Conservation (phyloP, 2,329 filamentous ascomycete species). For the Cladophialophora chaetospira region DNA sequence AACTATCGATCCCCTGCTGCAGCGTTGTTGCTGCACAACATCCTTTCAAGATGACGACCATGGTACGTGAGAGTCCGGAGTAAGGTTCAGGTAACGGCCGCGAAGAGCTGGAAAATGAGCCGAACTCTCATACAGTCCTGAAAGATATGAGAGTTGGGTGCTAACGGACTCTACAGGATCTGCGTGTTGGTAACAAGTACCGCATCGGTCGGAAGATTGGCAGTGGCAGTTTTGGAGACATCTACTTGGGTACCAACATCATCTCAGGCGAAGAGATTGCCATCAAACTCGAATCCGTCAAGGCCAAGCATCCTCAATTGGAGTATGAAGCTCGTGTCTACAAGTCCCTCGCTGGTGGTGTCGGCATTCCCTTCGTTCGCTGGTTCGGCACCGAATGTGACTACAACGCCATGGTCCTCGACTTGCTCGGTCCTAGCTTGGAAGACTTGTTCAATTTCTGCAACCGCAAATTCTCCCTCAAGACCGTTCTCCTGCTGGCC, state of each 20-base stretch:
- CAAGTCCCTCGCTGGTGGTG: constrained; percentile 86
- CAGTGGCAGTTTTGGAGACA: constrained; percentile 95
- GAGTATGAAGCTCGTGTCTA: constrained; percentile 96
- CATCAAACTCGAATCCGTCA: constrained; percentile 99
- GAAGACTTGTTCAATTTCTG: constrained; percentile 99
- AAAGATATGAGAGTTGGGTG: neutral
- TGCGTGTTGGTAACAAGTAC: constrained; percentile 99
- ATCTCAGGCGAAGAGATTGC: constrained; percentile 99
- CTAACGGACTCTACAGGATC: constrained; percentile 64
- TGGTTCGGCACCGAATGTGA: constrained; percentile 99
- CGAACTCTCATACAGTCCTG: neutral
- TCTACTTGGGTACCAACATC: constrained; percentile 99
- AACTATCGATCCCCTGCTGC: neutral
- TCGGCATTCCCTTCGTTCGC: constrained; percentile 97
- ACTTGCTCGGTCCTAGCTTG: constrained; percentile 89
- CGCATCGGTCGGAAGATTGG: constrained; percentile 99
- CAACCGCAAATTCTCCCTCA: constrained; percentile 99
- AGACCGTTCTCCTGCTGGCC: constrained; percentile 94
- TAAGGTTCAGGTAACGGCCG: neutral
- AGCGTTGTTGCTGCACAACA: constrained; percentile 22
- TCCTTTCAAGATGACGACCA: constrained; percentile 60
- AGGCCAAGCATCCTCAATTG: constrained; percentile 98
- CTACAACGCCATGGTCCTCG: constrained; percentile 99
- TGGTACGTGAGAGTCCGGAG: constrained; percentile 51
- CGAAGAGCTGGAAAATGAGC: constrained; percentile 10